phyloP scores from a whole-genome alignment of 1,139 yeast species.

The Suhomyces anneliseae region DNA sequence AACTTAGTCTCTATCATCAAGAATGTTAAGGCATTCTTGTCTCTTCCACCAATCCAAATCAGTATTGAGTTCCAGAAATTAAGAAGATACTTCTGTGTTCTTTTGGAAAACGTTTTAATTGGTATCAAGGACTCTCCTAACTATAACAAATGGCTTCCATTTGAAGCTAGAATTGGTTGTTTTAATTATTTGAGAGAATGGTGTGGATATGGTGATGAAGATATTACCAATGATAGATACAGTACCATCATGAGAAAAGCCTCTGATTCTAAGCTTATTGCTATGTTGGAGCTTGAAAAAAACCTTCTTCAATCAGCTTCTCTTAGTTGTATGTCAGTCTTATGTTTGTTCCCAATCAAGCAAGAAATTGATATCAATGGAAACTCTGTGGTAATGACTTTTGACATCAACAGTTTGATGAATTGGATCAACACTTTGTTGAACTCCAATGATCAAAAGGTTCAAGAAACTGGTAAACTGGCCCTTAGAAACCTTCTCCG shows the following conservation, averaged over 20 bases:
- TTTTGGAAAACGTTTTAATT: slow-evolving; percentile 66
- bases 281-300: slow-evolving; percentile 82
- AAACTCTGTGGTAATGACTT: slow-evolving; percentile 52
- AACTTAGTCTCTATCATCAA: slow-evolving; percentile 66
- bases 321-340: slow-evolving; percentile 78
- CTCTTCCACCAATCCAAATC: slow-evolving; percentile 57
- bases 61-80: slow-evolving; percentile 74
- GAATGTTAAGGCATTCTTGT: slow-evolving; percentile 63
- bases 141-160: slow-evolving; percentile 63
- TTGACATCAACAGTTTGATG: slow-evolving; percentile 68
- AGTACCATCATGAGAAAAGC: slow-evolving; percentile 53
- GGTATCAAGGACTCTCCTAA: slow-evolving; percentile 48
- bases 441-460: slow-evolving; percentile 55
- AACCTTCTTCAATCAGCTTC: slow-evolving; percentile 71
- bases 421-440: slow-evolving; percentile 78
- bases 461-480: slow-evolving; percentile 64
- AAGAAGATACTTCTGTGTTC: slow-evolving; percentile 77
- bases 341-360: slow-evolving; percentile 67
- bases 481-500: slow-evolving; percentile 70
- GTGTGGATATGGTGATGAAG: slow-evolving; percentile 84
- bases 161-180: slow-evolving; percentile 81
- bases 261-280: slow-evolving; percentile 31
- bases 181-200: slow-evolving; percentile 85
- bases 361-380: slow-evolving; percentile 50
- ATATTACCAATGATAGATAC: slow-evolving; percentile 67